Conservation (phyloP, 2,329 filamentous ascomycete species). For the Nigrospora sphaerica region DNA sequence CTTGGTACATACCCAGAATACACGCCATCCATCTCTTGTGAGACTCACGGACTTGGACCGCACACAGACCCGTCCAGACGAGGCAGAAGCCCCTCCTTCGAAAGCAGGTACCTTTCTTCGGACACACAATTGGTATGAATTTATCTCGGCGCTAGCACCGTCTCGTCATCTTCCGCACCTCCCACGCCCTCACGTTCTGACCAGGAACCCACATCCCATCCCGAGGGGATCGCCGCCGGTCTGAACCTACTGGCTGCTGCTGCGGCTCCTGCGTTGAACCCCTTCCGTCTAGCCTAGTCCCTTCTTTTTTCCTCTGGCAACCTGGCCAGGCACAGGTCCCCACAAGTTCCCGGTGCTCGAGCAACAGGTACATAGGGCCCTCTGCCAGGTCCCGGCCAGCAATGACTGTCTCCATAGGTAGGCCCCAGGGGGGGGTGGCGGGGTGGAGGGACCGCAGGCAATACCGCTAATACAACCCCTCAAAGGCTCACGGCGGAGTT, state of each 20-base stretch:
- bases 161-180: constrained; percentile 4
- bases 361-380: background rate
- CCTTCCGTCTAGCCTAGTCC: constrained; percentile 2
- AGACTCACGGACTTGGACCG: background rate
- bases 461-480: too few species aligned
- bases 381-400: too few species aligned
- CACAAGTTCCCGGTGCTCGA: constrained; percentile 6
- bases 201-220: constrained; percentile 3
- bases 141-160: constrained; percentile 5
- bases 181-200: constrained; percentile 5
- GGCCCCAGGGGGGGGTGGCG: too few species aligned
- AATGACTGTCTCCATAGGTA: too few species aligned
- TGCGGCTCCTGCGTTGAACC: background rate
- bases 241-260: background rate
- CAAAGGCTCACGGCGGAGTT: too few species aligned
- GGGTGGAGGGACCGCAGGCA: too few species aligned
- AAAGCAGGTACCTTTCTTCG: too few species aligned
- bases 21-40: background rate
- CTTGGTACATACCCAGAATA: background rate
- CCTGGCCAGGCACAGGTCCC: background rate
- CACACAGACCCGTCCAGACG: background rate
- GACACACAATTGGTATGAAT: background rate
- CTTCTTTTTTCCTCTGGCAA: background rate
- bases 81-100: too few species aligned
- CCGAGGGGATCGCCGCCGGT: constrained; percentile 6